Evolutionary conservation across 345 rosid genomes (phyloP), one percentile per base, ranked within the genome.

Genomic region (Brassica rapa): DNA sequence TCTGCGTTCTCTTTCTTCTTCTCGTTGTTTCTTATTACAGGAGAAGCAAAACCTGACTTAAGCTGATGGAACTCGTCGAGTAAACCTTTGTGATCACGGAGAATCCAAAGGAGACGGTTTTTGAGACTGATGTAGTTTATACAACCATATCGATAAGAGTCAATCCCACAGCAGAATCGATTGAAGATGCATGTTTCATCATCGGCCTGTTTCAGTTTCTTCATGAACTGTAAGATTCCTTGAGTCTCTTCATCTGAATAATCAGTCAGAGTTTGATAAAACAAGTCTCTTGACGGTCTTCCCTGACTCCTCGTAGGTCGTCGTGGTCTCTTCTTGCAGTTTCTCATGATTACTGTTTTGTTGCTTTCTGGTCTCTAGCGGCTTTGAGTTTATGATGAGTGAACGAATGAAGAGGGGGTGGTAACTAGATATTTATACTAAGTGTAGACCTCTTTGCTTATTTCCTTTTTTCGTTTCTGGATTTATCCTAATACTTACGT

Each of bases 241-340:
- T 32, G 55, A 1, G 49, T 68, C 68, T 76, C 68, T 46, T 76
- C 68, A 2, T 76, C 37, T 55, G 64, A 64, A 14, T 8, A 14
- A 21, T 60, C 16, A 8, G 6, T 14, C 4, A 51, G 53, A 60
- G 8, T 29, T 68, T 68, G 12, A 30, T 66, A 16, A 25, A 39
- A 41, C 49, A 41, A 41, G 49, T 41, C 49, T 41, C 14, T 41
- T 41, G 49, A 41, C 49, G 14, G 49, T 10, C 11, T 41, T 10
- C 11, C 49, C 49, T 41, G 14, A 41, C 49, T 41, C 49, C 49
- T 41, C 14, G 14, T 12, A 41, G 14, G 46, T 10, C 14, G 14
- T 9, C 46, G 49, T 41, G 49, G 49, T 57, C 59, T 10, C 0
- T 66, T 23, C 49, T 41, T 41, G 49, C 49, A 3, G 49, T 41